phyloP scores from a whole-genome alignment of 345 rosid genomes.

The Bruguiera sexangula region DNA sequence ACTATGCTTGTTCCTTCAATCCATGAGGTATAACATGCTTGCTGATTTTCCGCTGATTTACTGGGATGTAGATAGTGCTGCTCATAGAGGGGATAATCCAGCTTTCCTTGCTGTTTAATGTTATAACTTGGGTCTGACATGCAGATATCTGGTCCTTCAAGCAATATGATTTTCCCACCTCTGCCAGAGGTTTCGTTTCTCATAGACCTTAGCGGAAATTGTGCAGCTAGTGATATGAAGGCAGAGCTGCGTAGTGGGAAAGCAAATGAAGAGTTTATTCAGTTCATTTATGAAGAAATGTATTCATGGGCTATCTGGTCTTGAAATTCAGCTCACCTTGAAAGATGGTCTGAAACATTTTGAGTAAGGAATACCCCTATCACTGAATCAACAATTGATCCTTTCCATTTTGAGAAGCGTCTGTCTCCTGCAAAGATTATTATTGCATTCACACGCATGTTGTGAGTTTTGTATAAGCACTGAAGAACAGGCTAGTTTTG shows the following conservation, averaged over 20 bases:
- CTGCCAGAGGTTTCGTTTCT: slow-evolving; percentile 25
- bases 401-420: slow-evolving; percentile 95
- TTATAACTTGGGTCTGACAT: slow-evolving; percentile 31
- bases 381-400: slow-evolving; percentile 96
- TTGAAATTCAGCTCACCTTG: slow-evolving; percentile 54
- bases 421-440: slow-evolving; percentile 69
- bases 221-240: slow-evolving; percentile 82
- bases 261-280: slow-evolving; percentile 14
- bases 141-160: slow-evolving; percentile 61
- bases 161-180: slow-evolving; percentile 26
- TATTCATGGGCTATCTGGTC: slow-evolving; percentile 3
- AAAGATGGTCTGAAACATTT: slow-evolving; percentile 94
- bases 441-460: not conserved
- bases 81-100: slow-evolving; percentile 27
- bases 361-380: slow-evolving; percentile 96
- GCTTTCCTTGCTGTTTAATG: slow-evolving; percentile 41
- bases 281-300: slow-evolving; percentile 12
- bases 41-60: slow-evolving; percentile 38
- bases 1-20: slow-evolving; percentile 38
- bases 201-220: slow-evolving; percentile 58
- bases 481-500: not conserved
- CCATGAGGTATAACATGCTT: slow-evolving; percentile 33
- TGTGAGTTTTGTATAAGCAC: slow-evolving; percentile 9
- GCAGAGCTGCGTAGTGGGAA: slow-evolving; percentile 71
- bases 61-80: slow-evolving; percentile 37